Conservation (phyloP, 805 yeast species). For the Metschnikowia similis region DNA sequence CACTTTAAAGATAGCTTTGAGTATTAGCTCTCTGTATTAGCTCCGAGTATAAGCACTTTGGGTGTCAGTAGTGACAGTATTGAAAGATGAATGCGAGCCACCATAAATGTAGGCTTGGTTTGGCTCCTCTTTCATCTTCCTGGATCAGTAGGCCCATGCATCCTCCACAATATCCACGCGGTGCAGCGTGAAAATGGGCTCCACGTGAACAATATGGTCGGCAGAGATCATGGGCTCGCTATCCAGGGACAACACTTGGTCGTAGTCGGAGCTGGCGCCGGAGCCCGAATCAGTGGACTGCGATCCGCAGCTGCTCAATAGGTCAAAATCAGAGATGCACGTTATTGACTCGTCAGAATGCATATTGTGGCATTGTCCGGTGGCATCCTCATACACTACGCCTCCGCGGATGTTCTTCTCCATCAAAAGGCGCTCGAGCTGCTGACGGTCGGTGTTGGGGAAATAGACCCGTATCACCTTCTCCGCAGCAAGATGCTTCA, state of each 20-base stretch:
- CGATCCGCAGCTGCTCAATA: constrained; percentile 17
- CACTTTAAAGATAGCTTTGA: no score
- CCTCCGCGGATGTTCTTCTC: constrained; percentile 63
- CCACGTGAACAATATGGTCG: constrained; percentile 9
- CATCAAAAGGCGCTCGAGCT: constrained; percentile 51
- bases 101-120: no score
- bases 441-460: constrained; percentile 62
- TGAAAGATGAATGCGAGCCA: no score
- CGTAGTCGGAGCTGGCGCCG: constrained; percentile 3
- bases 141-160: neutral
- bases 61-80: no score
- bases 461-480: constrained; percentile 51
- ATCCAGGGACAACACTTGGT: constrained; percentile 12
- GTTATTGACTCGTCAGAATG: constrained; percentile 7
- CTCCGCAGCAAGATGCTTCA: constrained; percentile 41
- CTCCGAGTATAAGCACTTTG: no score
- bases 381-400: constrained; percentile 36
- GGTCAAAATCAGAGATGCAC: constrained; percentile 14
- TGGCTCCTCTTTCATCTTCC: no score
- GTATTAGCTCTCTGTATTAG: no score
- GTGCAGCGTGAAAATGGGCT: constrained; percentile 10
- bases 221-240: neutral
- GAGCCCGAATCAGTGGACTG: constrained; percentile 12
- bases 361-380: neutral
- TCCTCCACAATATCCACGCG: constrained; percentile 16